Conservation (phyloP, 441 rosid species). For the Populus tomentosa region DNA sequence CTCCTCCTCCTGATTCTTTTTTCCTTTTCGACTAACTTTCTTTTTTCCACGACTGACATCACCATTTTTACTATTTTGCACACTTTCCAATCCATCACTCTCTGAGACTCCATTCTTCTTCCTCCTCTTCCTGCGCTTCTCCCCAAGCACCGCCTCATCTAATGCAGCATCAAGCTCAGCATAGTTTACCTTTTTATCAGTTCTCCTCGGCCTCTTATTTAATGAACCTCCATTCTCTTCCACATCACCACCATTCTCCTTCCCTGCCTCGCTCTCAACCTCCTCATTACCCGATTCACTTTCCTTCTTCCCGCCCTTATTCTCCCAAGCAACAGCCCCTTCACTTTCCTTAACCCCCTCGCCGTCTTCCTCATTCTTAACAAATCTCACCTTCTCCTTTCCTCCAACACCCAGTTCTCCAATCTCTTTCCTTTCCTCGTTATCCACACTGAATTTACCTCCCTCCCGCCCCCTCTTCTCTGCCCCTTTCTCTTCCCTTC, state of each 20-base stretch:
- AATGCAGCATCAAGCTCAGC: slow-evolving; percentile 11
- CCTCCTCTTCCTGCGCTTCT: slow-evolving; percentile 14
- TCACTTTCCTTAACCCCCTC: background rate
- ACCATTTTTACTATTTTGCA: background rate
- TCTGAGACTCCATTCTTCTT: background rate
- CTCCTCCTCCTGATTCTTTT: background rate
- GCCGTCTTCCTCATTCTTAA: background rate
- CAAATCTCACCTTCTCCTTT: background rate
- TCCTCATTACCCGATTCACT: background rate
- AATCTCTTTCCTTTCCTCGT: background rate
- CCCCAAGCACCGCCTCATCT: background rate
- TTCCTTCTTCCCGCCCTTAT: background rate
- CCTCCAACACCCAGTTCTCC: background rate
- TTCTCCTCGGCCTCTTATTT: slow-evolving; percentile 15
- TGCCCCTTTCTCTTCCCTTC: background rate
- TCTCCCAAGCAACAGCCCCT: background rate
- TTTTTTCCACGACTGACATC: slow-evolving; percentile 2
- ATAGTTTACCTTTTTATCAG: slow-evolving; percentile 18
- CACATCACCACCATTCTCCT: background rate
- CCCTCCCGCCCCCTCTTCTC: background rate
- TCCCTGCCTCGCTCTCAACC: background rate
- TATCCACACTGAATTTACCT: background rate
- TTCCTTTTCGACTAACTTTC: background rate
- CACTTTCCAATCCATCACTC: slow-evolving; percentile 1
- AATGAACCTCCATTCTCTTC: slow-evolving; percentile 8